Evolutionary conservation across 192 early-diverging fungal species (phyloP), one percentile per base, ranked within the genome.

Genomic region (Coemansia biformis): DNA sequence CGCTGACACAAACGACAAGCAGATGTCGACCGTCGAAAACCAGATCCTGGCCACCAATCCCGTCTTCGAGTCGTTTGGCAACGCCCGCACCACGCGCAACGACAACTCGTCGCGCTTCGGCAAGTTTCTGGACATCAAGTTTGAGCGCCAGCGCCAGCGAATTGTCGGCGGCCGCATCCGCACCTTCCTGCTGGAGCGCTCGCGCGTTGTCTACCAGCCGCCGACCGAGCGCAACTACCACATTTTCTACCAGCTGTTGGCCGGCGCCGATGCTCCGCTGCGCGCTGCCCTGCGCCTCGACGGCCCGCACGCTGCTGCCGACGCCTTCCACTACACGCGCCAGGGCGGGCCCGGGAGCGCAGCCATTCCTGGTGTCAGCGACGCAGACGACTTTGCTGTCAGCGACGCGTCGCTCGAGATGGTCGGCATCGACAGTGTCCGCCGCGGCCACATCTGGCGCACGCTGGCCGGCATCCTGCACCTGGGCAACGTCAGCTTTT

Each of bases 241-340:
- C 65, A 86, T 96, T 24, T 98, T 99, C 73, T 96, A 99, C 78
- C 86, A 93, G 64, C 75, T 99, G 21, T 68, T 99, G 3, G 86
- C 88, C 15, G 94, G 94, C 4, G 79, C 83, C 1, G 70, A 76
- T 11, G 39, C 53, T 11, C 81, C 86, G 54, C 87, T 87, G 80
- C 85, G 81, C 34, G 79, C 78, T 48, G 80, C 83, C 0, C 77
- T 93, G 45, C 80, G 76, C 33, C 40, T 79, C n/a, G 75, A 83
- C 40, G 78, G 85, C 34, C 78, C 80, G 42, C 59, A 93, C 3
- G 78, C 79, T 5, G 83, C 90, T 24, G 70, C 79, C 52, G 31
- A 47, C 36, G 72, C 61, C 1, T 75, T 75, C 40, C 64, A 69
- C 43, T 67, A 75, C 36, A 67, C 66, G 36, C 22, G 57, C 9